Conservation (phyloP, 768 basidiomycete genomes). For the Collybiopsis confluens region DNA sequence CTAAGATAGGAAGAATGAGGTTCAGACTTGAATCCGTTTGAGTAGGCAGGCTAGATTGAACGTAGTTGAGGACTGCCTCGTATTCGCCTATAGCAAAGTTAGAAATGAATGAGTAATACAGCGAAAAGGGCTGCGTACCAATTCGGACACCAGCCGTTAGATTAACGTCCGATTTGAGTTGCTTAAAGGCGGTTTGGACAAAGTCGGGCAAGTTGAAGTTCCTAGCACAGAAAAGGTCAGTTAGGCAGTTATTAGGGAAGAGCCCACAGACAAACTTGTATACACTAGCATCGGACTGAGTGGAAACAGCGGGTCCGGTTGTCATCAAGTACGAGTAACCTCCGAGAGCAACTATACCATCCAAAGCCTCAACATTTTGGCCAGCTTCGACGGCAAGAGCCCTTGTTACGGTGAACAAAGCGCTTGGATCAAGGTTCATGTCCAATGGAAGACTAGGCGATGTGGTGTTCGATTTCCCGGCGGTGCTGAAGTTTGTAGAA, state of each 20-base stretch:
- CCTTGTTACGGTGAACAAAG: constrained; percentile 71
- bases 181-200: constrained; percentile 62
- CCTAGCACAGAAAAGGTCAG: constrained; percentile 23
- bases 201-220: constrained; percentile 62
- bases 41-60: constrained; percentile 51
- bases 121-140: constrained; percentile 29
- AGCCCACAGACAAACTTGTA: constrained; percentile 42
- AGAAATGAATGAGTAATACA: neutral
- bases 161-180: constrained; percentile 57
- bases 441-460: constrained; percentile 57
- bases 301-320: constrained; percentile 23
- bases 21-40: constrained; percentile 58
- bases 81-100: constrained; percentile 48
- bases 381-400: constrained; percentile 62
- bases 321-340: constrained; percentile 56
- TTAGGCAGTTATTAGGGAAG: neutral
- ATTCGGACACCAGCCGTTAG: constrained; percentile 53
- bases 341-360: constrained; percentile 62
- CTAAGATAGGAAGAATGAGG: constrained; percentile 64
- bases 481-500: constrained; percentile 42
- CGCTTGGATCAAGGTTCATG: constrained; percentile 64
- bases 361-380: constrained; percentile 54
- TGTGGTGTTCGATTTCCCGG: constrained; percentile 49
- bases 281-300: constrained; percentile 38
- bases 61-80: constrained; percentile 55